Evolutionary conservation across 441 rosid species (phyloP), one percentile per base, ranked within the genome.

Genomic region (Euphorbia schlechtendalii): DNA sequence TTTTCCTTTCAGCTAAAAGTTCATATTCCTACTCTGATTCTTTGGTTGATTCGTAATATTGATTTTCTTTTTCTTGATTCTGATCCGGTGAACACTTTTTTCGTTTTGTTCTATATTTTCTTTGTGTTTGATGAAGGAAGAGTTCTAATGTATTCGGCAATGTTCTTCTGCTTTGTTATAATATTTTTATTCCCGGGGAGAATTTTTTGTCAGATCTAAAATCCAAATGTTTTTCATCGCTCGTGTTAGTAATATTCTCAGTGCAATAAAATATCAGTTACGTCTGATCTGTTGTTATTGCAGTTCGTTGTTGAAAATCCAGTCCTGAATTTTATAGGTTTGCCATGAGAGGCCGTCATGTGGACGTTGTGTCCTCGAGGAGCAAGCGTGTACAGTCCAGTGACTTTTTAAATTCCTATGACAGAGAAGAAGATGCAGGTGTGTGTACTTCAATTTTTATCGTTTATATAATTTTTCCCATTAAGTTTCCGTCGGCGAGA

Each of bases 321-420:
- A 20, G 41, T 64, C 57, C 69, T 17, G 77, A 74, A 71, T 30
- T 61, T 49, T 67, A 56, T 58, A 71, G 69, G 68, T 61, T 78
- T 48, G 82, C 79, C 14, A 83, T 92, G 91, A 85, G 98, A 66
- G 97, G 91, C 60, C 91, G 96, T 67, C 86, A 88, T 69, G 70
- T 73, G 13, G 96, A 85, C 53, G 63, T 56, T 30, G 59, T 76
- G 22, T 63, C 61, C 56, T 73, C 74, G 25, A 71, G 71, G 52
- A 73, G 81, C 77, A 91, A 87, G 83, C 95, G 92, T 71, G 81
- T 69, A 38, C 65, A 83, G 9, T 76, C 82, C 10, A 82, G 62
- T 66, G 98, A 88, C 25, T 64, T 66, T 52, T 61, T 82, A 46
- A 69, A 71, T 78, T 72, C 69, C 52, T 57, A 79, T 63, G 89